These are phyloP conservation scores for Purshia tridentata DNA, from an alignment of 306 rosid genomes.

Conservation along the genomic window DNA sequence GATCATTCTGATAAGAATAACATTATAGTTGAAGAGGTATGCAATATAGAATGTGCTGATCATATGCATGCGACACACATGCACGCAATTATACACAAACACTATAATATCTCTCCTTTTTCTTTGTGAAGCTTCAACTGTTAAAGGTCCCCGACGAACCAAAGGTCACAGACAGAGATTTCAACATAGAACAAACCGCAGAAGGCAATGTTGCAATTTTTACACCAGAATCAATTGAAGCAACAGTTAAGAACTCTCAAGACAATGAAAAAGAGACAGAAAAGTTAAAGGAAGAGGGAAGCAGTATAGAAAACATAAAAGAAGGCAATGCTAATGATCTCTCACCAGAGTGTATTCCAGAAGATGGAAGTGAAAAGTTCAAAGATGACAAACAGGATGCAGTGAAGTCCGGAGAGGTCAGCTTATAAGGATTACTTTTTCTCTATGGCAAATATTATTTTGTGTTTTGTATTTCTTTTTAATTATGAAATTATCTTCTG, in stretches of 20 bases:
- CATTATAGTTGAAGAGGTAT: slow-evolving; percentile 11
- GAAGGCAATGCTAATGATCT: slow-evolving; percentile 13
- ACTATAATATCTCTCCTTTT: neutral
- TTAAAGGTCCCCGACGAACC: slow-evolving; percentile 6
- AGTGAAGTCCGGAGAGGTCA: slow-evolving; percentile 27
- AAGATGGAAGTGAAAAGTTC: slow-evolving; percentile 8
- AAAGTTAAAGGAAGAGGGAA: slow-evolving; percentile 23
- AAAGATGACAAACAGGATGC: slow-evolving; percentile 14
- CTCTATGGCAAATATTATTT: neutral
- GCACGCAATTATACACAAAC: neutral
- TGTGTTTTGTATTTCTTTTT: neutral
- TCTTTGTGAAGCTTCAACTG: neutral
- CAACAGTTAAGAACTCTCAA: slow-evolving; percentile 17
- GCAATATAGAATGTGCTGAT: neutral
- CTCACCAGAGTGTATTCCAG: slow-evolving; percentile 15
- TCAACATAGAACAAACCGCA: slow-evolving; percentile 18
- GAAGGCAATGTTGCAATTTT: slow-evolving; percentile 16
- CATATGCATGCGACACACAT: neutral
- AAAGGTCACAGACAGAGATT: slow-evolving; percentile 3
- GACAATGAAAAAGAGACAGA: slow-evolving; percentile 21
- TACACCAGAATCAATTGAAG: slow-evolving; percentile 18
- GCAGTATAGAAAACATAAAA: slow-evolving; percentile 11
- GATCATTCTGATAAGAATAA: neutral
- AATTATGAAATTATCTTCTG: neutral
- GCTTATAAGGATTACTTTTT: slow-evolving; percentile 1